phyloP scores from a whole-genome alignment of 345 rosid species.

The Camelina laxa region DNA sequence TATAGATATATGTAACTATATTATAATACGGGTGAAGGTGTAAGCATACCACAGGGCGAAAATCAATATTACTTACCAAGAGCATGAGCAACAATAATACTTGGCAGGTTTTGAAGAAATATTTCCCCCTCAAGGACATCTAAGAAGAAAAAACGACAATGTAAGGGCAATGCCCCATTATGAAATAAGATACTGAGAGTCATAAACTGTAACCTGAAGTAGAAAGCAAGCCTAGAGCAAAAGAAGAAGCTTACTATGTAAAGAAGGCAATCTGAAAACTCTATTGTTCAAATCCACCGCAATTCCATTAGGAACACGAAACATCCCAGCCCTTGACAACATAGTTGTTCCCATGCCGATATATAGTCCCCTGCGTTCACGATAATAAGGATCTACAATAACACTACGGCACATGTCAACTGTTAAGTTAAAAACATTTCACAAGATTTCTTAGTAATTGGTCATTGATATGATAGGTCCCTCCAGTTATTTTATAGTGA shows the following conservation, averaged over 20 bases:
- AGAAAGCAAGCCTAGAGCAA: conserved; percentile 15
- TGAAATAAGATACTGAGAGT: conserved; percentile 26
- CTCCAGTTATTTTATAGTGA: not conserved
- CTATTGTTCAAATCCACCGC: conserved; percentile 83
- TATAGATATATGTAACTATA: not conserved
- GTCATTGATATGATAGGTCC: conserved; percentile 19
- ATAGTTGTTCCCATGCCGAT: conserved; percentile 88
- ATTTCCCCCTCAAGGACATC: conserved; percentile 96
- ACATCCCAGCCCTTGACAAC: conserved; percentile 95
- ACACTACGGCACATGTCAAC: conserved; percentile 43
- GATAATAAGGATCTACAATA: conserved; percentile 74
- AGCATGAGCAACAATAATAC: conserved; percentile 86
- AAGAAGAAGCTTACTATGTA: conserved; percentile 61
- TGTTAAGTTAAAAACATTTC: conserved; percentile 18
- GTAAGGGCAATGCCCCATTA: conserved; percentile 18
- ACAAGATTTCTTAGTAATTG: not conserved
- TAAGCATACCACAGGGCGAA: not conserved
- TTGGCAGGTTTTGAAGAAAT: conserved; percentile 97
- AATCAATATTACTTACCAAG: conserved; percentile 58
- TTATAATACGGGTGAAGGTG: conserved; percentile 17
- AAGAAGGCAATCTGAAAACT: conserved; percentile 80
- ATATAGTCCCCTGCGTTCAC: conserved; percentile 78
- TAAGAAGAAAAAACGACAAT: conserved; percentile 42
- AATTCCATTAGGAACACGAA: conserved; percentile 79
- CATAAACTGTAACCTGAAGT: conserved; percentile 18